Percentiles rank a stretch among this genome's conserved stretches.
These are phyloP conservation scores for Rhipidocladum racemiflorum DNA, from an alignment of 176 grass and related monocot species.

Conservation along the genomic window DNA sequence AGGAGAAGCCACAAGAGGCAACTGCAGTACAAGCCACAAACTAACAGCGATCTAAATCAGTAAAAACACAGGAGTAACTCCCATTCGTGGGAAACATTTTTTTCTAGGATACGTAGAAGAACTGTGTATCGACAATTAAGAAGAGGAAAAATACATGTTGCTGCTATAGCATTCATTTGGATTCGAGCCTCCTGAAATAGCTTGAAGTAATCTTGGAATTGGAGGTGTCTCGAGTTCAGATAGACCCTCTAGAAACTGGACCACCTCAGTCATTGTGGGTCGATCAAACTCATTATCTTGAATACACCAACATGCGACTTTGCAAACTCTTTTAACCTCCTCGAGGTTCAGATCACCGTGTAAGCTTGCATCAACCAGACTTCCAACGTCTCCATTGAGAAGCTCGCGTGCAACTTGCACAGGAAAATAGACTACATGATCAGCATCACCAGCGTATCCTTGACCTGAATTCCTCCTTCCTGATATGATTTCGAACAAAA, in stretches of 20 bases:
- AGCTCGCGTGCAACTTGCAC: constrained; percentile 12
- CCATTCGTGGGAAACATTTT: no score
- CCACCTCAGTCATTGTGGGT: constrained; percentile 1
- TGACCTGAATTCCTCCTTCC: constrained; percentile 25
- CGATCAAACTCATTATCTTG: constrained; percentile 14
- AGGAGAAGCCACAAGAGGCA: no score
- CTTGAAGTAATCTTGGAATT: constrained; percentile 31
- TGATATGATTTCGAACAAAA: constrained; percentile 34
- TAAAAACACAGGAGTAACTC: no score
- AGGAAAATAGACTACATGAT: constrained; percentile 29
- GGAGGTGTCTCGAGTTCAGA: background rate
- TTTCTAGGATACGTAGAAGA: no score
- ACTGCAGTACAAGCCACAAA: no score
- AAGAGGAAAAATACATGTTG: no score
- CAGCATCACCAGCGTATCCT: background rate
- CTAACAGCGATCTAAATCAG: no score
- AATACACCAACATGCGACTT: constrained; percentile 21
- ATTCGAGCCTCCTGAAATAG: constrained; percentile 17
- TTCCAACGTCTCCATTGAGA: background rate
- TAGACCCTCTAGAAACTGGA: background rate
- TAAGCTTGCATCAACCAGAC: constrained; percentile 26
- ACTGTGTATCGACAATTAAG: no score
- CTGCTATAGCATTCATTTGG: no score
- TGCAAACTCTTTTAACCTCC: background rate
- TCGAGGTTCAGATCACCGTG: background rate